Percentiles rank a stretch among this genome's conserved stretches.
phyloP scores from a whole-genome alignment of 2,329 filamentous ascomycete genomes.

The Tolypocladium nubicola region DNA sequence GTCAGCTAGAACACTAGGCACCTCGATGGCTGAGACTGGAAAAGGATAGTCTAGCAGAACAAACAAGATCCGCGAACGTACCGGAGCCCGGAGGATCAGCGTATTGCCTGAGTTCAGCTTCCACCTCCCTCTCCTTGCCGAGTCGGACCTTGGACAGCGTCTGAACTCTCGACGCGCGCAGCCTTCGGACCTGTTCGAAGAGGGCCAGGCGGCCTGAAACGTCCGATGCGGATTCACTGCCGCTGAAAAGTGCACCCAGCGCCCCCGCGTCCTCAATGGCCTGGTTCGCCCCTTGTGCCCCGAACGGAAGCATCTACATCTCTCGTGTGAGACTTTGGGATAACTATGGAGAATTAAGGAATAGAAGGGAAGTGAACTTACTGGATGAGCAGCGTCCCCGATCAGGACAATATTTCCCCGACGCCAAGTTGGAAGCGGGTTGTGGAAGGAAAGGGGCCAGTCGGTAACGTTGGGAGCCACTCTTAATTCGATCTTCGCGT shows the following conservation, averaged over 20 bases:
- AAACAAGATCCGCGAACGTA: too few relatives aligned
- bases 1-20: too few relatives aligned
- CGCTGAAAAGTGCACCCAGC: background rate
- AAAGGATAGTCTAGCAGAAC: too few relatives aligned
- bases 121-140: too few relatives aligned
- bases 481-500: background rate
- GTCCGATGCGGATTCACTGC: background rate
- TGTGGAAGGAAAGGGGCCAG: conserved; percentile 3
- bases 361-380: background rate
- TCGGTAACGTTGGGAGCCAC: background rate
- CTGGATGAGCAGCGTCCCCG: conserved; percentile 5
- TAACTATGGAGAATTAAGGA: too few relatives aligned
- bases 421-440: conserved; percentile 2
- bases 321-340: background rate
- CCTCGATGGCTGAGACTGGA: too few relatives aligned
- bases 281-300: conserved; percentile 4
- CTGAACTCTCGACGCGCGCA: too few relatives aligned
- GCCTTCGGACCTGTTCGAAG: too few relatives aligned
- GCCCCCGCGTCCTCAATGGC: conserved; percentile 4
- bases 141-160: too few relatives aligned
- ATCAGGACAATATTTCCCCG: conserved; percentile 2
- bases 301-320: conserved; percentile 5
- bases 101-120: too few relatives aligned
- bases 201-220: background rate
- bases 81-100: too few relatives aligned